A percentile compares a stretch with the other conserved stretches of the same genome.
Evolutionary conservation across 495 filamentous ascomycete species (phyloP).

Genomic region (Rostrohypoxylon terebratum): DNA sequence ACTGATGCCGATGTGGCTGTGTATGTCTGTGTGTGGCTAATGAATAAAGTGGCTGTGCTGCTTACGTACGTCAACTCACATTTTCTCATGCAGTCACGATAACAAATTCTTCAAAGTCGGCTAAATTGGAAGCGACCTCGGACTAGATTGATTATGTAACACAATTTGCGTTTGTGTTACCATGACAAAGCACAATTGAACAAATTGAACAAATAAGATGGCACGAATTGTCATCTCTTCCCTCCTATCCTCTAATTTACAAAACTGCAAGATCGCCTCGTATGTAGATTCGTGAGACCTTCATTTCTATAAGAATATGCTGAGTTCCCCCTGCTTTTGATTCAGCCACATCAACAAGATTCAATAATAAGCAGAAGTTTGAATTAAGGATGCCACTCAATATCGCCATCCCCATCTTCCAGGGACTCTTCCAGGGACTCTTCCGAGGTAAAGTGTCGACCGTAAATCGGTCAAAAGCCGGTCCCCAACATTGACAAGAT

Average conservation of each 20-base stretch:
- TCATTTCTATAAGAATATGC: neutral
- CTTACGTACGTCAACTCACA: neutral
- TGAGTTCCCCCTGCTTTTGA: neutral
- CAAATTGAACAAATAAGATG: neutral
- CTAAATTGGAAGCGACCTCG: conserved; percentile 9
- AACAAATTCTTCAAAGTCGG: neutral
- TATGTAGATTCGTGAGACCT: neutral
- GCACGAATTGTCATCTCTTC: neutral
- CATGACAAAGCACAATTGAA: neutral
- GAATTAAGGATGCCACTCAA: neutral
- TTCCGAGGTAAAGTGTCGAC: conserved; percentile 13
- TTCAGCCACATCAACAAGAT: neutral
- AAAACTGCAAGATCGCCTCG: neutral
- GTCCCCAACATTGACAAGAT: conserved; percentile 23
- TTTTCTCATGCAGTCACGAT: neutral
- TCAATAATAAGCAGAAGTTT: conserved; percentile 2
- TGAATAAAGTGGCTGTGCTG: neutral
- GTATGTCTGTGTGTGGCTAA: conserved; percentile 27
- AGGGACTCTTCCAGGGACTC: neutral
- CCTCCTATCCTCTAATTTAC: neutral
- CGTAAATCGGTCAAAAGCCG: conserved; percentile 22
- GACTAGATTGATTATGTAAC: conserved; percentile 1
- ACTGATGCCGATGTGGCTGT: conserved; percentile 25
- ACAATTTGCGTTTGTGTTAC: neutral
- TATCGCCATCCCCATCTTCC: conserved; percentile 26